Evolutionary conservation across 345 rosid species (phyloP).

Genomic region (Eucalyptus fibrosa): DNA sequence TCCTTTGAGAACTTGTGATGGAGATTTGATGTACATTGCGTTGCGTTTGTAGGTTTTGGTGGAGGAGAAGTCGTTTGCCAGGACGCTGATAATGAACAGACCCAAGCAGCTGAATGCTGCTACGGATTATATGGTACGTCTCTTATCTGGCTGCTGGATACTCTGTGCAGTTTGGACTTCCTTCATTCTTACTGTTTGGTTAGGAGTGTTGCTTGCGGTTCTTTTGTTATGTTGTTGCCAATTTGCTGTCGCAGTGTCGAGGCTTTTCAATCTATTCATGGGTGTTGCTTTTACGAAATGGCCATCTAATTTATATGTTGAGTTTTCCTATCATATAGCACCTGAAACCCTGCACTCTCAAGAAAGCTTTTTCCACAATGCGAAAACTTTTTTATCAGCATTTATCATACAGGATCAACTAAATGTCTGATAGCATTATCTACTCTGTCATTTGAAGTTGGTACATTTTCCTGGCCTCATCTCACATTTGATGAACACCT

Average conservation of each 20-base stretch:
- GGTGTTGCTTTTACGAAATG: not conserved
- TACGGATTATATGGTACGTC: slow-evolving; percentile 42
- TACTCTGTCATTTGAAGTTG: not conserved
- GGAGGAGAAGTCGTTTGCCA: slow-evolving; percentile 33
- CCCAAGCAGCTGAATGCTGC: slow-evolving; percentile 68
- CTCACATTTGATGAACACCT: not conserved
- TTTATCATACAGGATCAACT: not conserved
- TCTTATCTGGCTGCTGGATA: not conserved
- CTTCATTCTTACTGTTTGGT: not conserved
- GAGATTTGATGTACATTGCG: not conserved
- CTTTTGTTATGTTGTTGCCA: not conserved
- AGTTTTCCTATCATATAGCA: not conserved
- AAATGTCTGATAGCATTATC: not conserved
- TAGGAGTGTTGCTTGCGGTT: not conserved
- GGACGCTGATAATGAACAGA: slow-evolving; percentile 54
- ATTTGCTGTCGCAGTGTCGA: not conserved
- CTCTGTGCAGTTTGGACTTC: not conserved
- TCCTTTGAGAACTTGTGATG: not conserved
- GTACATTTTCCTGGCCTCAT: not conserved
- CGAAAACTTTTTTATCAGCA: not conserved
- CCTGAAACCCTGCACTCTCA: not conserved
- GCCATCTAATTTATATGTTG: not conserved
- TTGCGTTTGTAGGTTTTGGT: slow-evolving; percentile 30
- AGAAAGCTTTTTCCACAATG: not conserved
- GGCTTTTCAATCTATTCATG: not conserved